A percentile compares a stretch with the other conserved stretches of the same genome.
Evolutionary conservation across 2,329 filamentous ascomycete genomes (phyloP).

Genomic region (Pyrenochaeta sp.): DNA sequence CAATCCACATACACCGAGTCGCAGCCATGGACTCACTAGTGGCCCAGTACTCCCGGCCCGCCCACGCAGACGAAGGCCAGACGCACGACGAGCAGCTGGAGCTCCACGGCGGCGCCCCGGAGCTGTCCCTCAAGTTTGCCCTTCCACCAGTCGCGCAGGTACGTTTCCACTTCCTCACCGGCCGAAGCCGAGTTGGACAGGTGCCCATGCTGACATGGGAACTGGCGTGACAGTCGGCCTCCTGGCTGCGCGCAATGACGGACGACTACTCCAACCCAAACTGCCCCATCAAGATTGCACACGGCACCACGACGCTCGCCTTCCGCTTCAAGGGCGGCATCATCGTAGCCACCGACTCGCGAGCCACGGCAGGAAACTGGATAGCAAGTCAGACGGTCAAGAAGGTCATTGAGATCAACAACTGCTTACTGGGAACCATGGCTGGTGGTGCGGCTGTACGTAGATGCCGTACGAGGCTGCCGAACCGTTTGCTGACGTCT

Average conservation of each 20-base stretch:
- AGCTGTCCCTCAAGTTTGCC: conserved; percentile 90
- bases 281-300: conserved; percentile 98
- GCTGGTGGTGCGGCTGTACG: conserved; percentile 91
- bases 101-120: conserved; percentile 72
- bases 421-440: conserved; percentile 93
- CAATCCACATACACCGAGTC: conserved; percentile 14
- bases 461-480: neutral
- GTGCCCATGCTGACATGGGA: conserved; percentile 8
- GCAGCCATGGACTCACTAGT: conserved; percentile 87
- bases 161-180: conserved; percentile 22
- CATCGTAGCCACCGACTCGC: conserved; percentile 96
- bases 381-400: conserved; percentile 99
- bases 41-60: conserved; percentile 85
- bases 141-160: conserved; percentile 93
- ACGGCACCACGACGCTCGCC: conserved; percentile 96
- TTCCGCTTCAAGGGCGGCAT: conserved; percentile 99
- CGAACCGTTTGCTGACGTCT: conserved; percentile 21
- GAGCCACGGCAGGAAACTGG: conserved; percentile 97
- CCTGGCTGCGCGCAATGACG: conserved; percentile 95
- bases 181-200: neutral
- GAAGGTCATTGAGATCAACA: conserved; percentile 99
- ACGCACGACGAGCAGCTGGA: conserved; percentile 78
- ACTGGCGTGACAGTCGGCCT: conserved; percentile 72
- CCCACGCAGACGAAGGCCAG: conserved; percentile 76
- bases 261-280: conserved; percentile 96